phyloP scores from a whole-genome alignment of 805 yeast genomes.

The Suhomyces vadensis region DNA sequence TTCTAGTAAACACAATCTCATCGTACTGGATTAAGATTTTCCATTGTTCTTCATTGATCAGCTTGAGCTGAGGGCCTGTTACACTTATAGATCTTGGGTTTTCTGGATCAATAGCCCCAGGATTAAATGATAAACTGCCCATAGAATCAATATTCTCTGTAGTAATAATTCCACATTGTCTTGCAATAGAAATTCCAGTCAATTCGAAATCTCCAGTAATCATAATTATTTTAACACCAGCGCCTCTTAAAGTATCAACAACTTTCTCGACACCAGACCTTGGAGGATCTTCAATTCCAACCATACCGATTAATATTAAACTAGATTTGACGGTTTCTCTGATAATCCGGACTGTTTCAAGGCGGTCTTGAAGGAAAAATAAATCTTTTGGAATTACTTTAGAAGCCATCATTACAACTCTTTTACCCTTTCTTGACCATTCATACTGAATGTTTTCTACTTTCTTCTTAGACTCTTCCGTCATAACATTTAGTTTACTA shows the following conservation, averaged over 20 bases:
- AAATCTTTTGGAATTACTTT: constrained; percentile 20
- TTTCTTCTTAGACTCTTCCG: constrained; percentile 15
- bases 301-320: constrained; percentile 36
- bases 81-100: constrained; percentile 31
- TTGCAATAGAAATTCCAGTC: constrained; percentile 53
- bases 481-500: constrained; percentile 19
- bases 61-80: constrained; percentile 32
- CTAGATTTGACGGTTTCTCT: constrained; percentile 16
- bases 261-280: constrained; percentile 36
- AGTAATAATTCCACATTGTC: constrained; percentile 40
- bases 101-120: constrained; percentile 6
- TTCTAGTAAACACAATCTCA: constrained; percentile 43
- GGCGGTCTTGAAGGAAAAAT: constrained; percentile 12
- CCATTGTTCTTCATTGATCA: constrained; percentile 44
- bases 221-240: constrained; percentile 45
- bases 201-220: constrained; percentile 56
- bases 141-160: constrained; percentile 21
- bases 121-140: constrained; percentile 16
- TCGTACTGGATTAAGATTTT: constrained; percentile 30
- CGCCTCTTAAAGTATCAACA: constrained; percentile 31
- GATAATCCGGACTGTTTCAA: constrained; percentile 15
- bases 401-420: constrained; percentile 33
- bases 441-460: constrained; percentile 27
- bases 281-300: constrained; percentile 48
- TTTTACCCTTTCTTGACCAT: constrained; percentile 41